These are phyloP conservation scores for Sordariomycetes sp. DNA, from an alignment of 2,329 filamentous ascomycete genomes.

Conservation along the genomic window DNA sequence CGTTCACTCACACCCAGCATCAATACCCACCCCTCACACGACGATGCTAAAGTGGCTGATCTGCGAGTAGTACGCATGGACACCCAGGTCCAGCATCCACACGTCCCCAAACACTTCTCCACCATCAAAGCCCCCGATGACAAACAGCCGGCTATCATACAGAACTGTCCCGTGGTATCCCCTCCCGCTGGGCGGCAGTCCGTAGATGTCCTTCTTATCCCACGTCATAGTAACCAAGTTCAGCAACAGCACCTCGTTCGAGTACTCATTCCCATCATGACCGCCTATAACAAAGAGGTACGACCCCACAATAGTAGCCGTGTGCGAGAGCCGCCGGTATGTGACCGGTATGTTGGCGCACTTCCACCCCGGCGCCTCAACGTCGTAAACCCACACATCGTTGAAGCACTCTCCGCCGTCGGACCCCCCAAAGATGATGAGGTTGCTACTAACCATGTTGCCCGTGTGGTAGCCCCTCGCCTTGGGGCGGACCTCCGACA, in stretches of 20 bases:
- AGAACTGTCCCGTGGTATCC: slow-evolving; percentile 56
- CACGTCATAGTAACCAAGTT: slow-evolving; percentile 65
- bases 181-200: slow-evolving; percentile 45
- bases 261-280: slow-evolving; percentile 58
- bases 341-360: slow-evolving; percentile 43
- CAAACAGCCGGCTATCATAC: slow-evolving; percentile 49
- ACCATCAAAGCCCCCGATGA: slow-evolving; percentile 57
- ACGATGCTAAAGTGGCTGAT: slow-evolving; percentile 62
- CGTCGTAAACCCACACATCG: slow-evolving; percentile 62
- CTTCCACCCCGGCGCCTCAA: slow-evolving; percentile 48
- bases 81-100: slow-evolving; percentile 52
- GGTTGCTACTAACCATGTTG: slow-evolving; percentile 59
- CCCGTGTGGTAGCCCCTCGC: slow-evolving; percentile 59
- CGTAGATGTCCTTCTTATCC: slow-evolving; percentile 54
- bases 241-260: slow-evolving; percentile 53
- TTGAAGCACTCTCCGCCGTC: slow-evolving; percentile 61
- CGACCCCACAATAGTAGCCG: slow-evolving; percentile 54
- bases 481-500: slow-evolving; percentile 36
- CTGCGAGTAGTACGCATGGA: slow-evolving; percentile 60
- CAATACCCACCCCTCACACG: slow-evolving; percentile 11
- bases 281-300: slow-evolving; percentile 59
- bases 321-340: slow-evolving; percentile 54
- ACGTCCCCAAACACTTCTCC: slow-evolving; percentile 56
- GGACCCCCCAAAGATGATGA: slow-evolving; percentile 58
- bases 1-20: not conserved